Percentiles rank a stretch among this genome's conserved stretches.
These are phyloP conservation scores for Sporisorium exsertum DNA, from an alignment of 1,284 basidiomycete species.

Conservation along the genomic window DNA sequence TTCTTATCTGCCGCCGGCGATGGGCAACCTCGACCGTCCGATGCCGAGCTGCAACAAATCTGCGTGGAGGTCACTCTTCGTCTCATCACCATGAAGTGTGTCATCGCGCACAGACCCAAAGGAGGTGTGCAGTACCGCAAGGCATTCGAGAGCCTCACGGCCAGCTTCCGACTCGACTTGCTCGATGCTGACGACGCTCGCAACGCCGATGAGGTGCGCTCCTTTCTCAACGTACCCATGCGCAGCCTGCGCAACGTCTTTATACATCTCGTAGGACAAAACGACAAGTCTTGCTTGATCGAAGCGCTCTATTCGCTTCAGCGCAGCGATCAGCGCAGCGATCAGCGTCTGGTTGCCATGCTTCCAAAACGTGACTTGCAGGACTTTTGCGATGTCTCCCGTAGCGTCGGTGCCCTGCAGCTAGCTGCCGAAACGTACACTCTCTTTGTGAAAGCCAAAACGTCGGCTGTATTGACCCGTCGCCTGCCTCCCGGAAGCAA, in stretches of 20 bases:
- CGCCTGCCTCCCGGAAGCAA: not conserved
- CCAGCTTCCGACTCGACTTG: conserved; percentile 41
- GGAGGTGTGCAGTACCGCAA: conserved; percentile 38
- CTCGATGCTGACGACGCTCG: conserved; percentile 6
- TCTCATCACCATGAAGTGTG: conserved; percentile 29
- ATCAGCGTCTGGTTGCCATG: conserved; percentile 37
- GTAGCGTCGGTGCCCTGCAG: not conserved
- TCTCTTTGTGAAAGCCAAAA: conserved; percentile 37
- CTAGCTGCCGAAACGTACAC: conserved; percentile 22
- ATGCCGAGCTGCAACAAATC: conserved; percentile 26
- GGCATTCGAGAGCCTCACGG: conserved; percentile 33
- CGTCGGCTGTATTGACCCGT: conserved; percentile 1
- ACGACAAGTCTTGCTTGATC: conserved; percentile 4
- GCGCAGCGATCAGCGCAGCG: conserved; percentile 33
- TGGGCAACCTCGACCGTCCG: not conserved
- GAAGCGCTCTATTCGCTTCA: conserved; percentile 28
- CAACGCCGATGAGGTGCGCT: not conserved
- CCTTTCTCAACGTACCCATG: conserved; percentile 22
- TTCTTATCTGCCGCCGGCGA: conserved; percentile 6
- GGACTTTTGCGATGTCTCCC: conserved; percentile 28
- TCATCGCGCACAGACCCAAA: conserved; percentile 25
- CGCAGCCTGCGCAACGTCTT: conserved; percentile 27
- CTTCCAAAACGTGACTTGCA: conserved; percentile 24
- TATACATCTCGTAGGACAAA: conserved; percentile 25
- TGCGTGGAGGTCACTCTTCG: conserved; percentile 41